Evolutionary conservation across 768 basidiomycete genomes (phyloP).

Genomic region (Suillus alpinus): DNA sequence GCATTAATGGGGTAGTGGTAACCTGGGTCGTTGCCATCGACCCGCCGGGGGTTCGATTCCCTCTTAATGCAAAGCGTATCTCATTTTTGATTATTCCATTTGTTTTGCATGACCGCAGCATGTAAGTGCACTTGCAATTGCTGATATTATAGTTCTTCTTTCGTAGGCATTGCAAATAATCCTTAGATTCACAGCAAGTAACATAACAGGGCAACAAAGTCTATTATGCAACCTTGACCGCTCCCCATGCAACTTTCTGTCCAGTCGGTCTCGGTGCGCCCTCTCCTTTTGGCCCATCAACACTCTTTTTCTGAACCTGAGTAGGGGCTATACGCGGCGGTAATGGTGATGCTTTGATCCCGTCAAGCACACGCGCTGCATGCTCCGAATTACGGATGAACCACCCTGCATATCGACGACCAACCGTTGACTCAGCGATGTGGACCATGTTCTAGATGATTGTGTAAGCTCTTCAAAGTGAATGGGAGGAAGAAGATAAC

Average conservation of each 20-base stretch:
- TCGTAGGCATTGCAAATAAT: neutral
- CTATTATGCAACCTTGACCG: slow-evolving; percentile 29
- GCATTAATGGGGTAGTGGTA: slow-evolving; percentile 67
- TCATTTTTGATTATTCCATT: neutral
- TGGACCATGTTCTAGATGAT: slow-evolving; percentile 85
- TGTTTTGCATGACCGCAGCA: neutral
- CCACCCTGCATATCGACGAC: slow-evolving; percentile 92
- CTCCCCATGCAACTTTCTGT: slow-evolving; percentile 57
- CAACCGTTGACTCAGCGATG: slow-evolving; percentile 92
- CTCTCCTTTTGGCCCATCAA: slow-evolving; percentile 25
- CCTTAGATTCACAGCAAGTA: neutral
- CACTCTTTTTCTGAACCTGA: slow-evolving; percentile 12
- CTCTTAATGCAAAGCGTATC: slow-evolving; percentile 60
- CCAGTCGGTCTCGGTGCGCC: slow-evolving; percentile 39
- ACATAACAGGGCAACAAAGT: neutral
- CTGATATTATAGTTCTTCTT: neutral
- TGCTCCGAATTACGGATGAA: slow-evolving; percentile 96
- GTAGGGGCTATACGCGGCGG: slow-evolving; percentile 27
- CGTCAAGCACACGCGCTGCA: slow-evolving; percentile 83
- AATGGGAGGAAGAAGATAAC: slow-evolving; percentile 19
- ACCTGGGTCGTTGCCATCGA: slow-evolving; percentile 73
- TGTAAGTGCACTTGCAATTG: neutral
- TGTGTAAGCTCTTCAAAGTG: neutral
- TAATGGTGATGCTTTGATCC: slow-evolving; percentile 58
- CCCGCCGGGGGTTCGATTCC: slow-evolving; percentile 90